A percentile compares a stretch with the other conserved stretches of the same genome.
These are phyloP conservation scores for Trichosporon faecale DNA, from an alignment of 1,284 basidiomycete species.

Conservation along the genomic window DNA sequence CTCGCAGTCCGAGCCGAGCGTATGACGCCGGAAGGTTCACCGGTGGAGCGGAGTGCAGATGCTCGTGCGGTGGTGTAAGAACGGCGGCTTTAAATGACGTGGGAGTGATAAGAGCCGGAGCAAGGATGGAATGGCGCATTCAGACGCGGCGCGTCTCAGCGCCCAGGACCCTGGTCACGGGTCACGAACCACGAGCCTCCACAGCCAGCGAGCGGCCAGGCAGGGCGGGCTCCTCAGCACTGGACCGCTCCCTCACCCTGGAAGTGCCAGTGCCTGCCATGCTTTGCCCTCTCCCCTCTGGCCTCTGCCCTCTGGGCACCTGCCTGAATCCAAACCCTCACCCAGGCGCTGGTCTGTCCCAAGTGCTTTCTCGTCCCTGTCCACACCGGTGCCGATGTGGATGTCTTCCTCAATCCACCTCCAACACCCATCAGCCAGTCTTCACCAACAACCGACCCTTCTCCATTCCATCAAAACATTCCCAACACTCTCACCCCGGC, in stretches of 20 bases:
- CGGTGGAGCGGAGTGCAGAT: too few species aligned
- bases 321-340: background rate
- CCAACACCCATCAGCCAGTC: background rate
- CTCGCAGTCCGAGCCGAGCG: background rate
- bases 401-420: background rate
- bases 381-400: background rate
- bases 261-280: background rate
- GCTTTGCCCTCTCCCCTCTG: background rate
- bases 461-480: background rate
- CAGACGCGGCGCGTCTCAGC: background rate
- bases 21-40: background rate
- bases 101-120: background rate
- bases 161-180: background rate
- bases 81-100: background rate
- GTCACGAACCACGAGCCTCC: background rate
- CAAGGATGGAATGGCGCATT: background rate
- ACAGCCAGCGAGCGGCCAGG: background rate
- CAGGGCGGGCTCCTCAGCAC: background rate
- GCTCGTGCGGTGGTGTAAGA: too few species aligned
- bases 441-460: background rate
- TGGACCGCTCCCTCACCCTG: background rate
- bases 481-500: background rate
- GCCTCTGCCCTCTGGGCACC: background rate
- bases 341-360: background rate
- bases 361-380: background rate